These are phyloP conservation scores for Globisporangium polare DNA, from an alignment of 352 stramenopile species.

Conservation along the genomic window DNA sequence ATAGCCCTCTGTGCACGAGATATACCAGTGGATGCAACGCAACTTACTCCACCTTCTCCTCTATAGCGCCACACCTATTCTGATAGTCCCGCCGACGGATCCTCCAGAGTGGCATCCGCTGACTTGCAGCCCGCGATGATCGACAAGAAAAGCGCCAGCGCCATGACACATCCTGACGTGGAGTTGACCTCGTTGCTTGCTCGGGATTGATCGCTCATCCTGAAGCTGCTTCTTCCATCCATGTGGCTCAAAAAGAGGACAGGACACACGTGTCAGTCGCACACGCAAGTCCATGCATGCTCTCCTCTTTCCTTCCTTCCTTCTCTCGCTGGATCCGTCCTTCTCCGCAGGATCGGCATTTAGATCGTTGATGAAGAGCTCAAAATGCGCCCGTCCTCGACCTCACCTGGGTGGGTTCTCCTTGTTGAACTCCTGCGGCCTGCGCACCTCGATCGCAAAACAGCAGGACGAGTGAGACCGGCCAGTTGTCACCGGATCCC, in stretches of 20 bases:
- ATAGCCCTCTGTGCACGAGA: neutral
- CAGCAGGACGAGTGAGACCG: neutral
- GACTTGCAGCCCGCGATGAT: constrained; percentile 1
- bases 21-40: too few relatives aligned
- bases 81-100: neutral
- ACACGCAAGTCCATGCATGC: neutral
- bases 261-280: neutral
- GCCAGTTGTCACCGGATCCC: neutral
- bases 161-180: constrained; percentile 13
- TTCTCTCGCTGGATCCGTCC: neutral
- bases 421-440: neutral
- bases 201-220: constrained; percentile 4
- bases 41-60: neutral
- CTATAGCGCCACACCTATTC: neutral
- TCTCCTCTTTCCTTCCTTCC: neutral
- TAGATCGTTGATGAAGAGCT: neutral
- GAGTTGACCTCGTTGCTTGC: constrained; percentile 1
- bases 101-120: constrained; percentile 1
- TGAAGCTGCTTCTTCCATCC: neutral
- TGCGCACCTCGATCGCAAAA: constrained; percentile 3
- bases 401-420: neutral
- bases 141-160: constrained; percentile 12
- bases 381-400: neutral
- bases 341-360: neutral
- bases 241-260: neutral